Conservation (phyloP, 1,284 basidiomycete genomes). For the Prillingera fragicola region DNA sequence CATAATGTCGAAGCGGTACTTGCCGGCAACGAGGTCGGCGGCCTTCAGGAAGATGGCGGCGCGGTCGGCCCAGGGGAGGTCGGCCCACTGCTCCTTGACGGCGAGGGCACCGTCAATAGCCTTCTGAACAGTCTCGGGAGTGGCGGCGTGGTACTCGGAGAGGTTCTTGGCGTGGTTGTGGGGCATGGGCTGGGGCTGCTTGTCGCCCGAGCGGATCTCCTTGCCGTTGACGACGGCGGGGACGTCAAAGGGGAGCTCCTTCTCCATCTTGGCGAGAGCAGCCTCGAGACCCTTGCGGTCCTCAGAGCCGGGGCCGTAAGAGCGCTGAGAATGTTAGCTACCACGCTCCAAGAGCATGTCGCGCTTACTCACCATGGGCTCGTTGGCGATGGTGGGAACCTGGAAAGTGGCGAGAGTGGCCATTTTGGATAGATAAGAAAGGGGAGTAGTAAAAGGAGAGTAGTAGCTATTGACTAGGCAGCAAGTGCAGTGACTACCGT, state of each 20-base stretch:
- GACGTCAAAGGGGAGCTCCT: conserved; percentile 79
- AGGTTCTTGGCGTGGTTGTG: conserved; percentile 75
- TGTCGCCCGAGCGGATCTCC: conserved; percentile 77
- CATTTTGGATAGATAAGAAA: conserved; percentile 16
- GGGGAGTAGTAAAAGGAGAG: not conserved
- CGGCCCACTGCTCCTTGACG: conserved; percentile 85
- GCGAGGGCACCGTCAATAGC: conserved; percentile 86
- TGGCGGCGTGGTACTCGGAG: conserved; percentile 84
- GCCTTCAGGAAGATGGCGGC: conserved; percentile 98
- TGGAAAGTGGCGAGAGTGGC: conserved; percentile 71
- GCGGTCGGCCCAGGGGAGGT: conserved; percentile 89
- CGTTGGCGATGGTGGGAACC: conserved; percentile 77
- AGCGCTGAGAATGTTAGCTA: conserved; percentile 37
- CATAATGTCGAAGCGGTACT: conserved; percentile 90
- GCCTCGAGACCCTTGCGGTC: conserved; percentile 73
- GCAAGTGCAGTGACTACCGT: too few relatives aligned
- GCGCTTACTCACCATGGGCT: conserved; percentile 67
- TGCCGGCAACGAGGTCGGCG: conserved; percentile 85
- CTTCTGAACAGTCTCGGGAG: conserved; percentile 63
- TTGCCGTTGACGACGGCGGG: conserved; percentile 90
- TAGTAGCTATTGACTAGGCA: too few relatives aligned
- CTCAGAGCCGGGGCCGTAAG: conserved; percentile 71
- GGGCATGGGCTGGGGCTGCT: conserved; percentile 73
- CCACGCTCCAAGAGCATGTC: not conserved
- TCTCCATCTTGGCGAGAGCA: conserved; percentile 73